Evolutionary conservation across 768 basidiomycete genomes (phyloP).

Genomic region (Galerina marginata): DNA sequence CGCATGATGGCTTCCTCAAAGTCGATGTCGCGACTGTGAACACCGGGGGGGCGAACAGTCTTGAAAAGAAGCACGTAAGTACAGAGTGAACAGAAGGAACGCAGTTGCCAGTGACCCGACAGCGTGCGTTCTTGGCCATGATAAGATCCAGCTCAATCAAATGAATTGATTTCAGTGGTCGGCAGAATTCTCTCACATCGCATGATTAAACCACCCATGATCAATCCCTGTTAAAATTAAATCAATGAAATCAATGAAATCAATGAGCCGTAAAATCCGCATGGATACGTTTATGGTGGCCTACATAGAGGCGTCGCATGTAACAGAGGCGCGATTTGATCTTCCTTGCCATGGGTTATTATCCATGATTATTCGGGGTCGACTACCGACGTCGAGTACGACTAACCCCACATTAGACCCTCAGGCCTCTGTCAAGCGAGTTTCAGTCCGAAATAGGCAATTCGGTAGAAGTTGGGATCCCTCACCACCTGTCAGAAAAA

Average conservation of each 20-base stretch:
- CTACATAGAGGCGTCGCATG: background rate
- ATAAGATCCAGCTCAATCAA: background rate
- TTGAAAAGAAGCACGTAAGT: background rate
- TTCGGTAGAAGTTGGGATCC: background rate
- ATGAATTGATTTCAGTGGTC: background rate
- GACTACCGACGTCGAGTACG: conserved; percentile 13
- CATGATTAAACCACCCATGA: background rate
- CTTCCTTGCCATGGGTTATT: background rate
- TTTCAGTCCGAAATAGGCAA: background rate
- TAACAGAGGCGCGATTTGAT: background rate
- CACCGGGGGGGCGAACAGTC: background rate
- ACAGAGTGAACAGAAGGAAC: background rate
- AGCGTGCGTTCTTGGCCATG: background rate
- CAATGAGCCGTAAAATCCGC: background rate
- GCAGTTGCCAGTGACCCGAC: background rate
- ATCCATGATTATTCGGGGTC: background rate
- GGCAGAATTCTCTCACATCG: background rate
- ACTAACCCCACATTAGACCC: background rate
- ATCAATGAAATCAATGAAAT: background rate
- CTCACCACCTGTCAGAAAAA: conserved; percentile 17
- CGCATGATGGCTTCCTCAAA: background rate
- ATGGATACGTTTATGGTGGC: background rate
- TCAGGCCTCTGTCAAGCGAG: background rate
- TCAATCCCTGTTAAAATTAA: background rate
- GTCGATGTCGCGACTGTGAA: background rate